Evolutionary conservation across 2,329 filamentous ascomycete genomes (phyloP), one percentile per base, ranked within the genome.

Genomic region (Pseudogymnoascus sp.): DNA sequence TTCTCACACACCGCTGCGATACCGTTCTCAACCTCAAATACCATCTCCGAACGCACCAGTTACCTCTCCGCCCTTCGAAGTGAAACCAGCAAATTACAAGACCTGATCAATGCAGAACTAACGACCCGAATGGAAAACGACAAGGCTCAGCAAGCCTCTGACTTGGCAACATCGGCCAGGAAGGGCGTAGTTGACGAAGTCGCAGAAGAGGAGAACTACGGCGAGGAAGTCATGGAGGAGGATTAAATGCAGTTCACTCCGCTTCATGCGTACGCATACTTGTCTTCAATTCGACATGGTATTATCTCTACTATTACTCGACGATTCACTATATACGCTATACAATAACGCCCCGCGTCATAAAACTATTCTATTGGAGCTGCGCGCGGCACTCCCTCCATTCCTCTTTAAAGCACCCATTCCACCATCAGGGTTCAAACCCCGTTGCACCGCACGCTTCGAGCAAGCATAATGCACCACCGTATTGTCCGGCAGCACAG

Each of bases 391-490:
- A 35, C 42, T 53, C 29, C 42, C 31, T 50, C 61, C 50, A 19
- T 15, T 33, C 15, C 44, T 33, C 61, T 62, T 46, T 17, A 59
- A 35, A 37, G 19, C 29, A 31, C 61, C 33, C 29, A 50, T 5
- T 11, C 40, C 26, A n/a, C 50, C 17, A 6, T 37, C 61, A 37
- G 11, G 23, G 19, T 60, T 59, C 40, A 40, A 3, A 38, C 73
- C 70, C 68, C 72, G 68, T 65, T 75, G 74, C 63, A 72, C 75
- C n/a, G 76, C 78, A 67, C 78, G 77, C 65, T 76, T 85, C 69
- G 90, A 79, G 77, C 90, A 95, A 26, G 89, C 90, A 72, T 93
- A 90, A 79, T 95, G 90, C 65, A 95, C 88, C 15, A 92, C 89
- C 26, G 81, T 83, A 73, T 87, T 91, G 77, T 96, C 90, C 6